Base-by-base conservation (phyloP, 2,329 filamentous ascomycete species). In the Plenodomus tracheiphilus region DNA sequence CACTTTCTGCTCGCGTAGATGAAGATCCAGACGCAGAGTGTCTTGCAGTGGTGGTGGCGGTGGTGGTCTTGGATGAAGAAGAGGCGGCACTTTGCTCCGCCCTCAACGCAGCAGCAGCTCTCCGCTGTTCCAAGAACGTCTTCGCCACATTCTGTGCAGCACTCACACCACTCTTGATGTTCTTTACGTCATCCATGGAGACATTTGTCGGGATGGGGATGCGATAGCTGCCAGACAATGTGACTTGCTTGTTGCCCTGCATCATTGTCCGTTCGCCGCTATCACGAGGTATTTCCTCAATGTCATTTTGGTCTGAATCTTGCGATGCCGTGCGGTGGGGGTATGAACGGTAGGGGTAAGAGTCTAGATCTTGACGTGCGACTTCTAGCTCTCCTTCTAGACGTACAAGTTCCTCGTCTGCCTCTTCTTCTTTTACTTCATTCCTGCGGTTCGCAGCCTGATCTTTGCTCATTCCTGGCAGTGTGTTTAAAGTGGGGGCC, bases 171-270 rank as follows among this genome's bases (percentile, higher is more conserved):
- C 54, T 62, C 42, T 72, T 68, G 8, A 72, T 70, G 2, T 41
- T 66, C 46, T 65, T 62, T 0, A 72, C 68, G 42, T 72, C 69
- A 16, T 62, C 50, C 20, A 71, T 61, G 45, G 51, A 59, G 7
- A 72, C 62, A 17, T 40, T 67, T 2, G 65, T 44, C 4, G 70
- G 70, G 8, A 72, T 62, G 0, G 70, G 70, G 35, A 72, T 72
- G 10, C 70, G 61, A 51, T 72, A 72, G 43, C 59, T 69, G 8
- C 70, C 70, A 2, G 57, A 58, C 11, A 72, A 56, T 0, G 69
- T 72, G 16, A 72, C 67, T 36, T 68, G 65, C 38, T 65, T 56
- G 15, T 41, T 21, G 0, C 34, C 28, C 3, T 41, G 45, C 15
- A 32, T 32, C 11, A 32, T 32, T 32, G 28, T 32, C 6, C 4